Evolutionary conservation across 2,329 filamentous ascomycete genomes (phyloP).

Genomic region (Cytospora schulzeri): DNA sequence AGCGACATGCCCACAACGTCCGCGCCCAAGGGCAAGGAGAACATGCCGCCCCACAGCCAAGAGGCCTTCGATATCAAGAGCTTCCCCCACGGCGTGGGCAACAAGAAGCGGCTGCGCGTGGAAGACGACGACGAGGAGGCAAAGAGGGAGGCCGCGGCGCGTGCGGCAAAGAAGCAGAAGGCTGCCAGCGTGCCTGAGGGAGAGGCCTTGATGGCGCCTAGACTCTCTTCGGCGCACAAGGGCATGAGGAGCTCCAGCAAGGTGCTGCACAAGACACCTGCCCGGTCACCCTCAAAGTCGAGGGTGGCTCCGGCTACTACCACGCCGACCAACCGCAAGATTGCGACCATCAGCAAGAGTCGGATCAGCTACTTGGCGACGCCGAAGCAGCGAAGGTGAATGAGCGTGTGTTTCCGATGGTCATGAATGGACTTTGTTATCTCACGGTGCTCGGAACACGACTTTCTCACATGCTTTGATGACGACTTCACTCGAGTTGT

Average conservation of each 20-base stretch:
- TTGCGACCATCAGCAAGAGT: constrained; percentile 18
- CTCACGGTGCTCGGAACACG: background rate
- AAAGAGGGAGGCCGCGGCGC: constrained; percentile 49
- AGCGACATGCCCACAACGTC: constrained; percentile 34
- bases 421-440: background rate
- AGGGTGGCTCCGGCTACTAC: constrained; percentile 14
- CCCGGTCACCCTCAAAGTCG: constrained; percentile 19
- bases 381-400: constrained; percentile 27
- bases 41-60: constrained; percentile 43
- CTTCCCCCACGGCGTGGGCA: constrained; percentile 63
- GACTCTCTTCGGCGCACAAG: constrained; percentile 36
- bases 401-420: background rate
- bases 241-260: constrained; percentile 21
- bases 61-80: constrained; percentile 40
- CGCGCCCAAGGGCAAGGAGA: constrained; percentile 56
- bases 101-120: constrained; percentile 67
- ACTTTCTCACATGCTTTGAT: background rate
- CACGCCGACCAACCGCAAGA: constrained; percentile 19
- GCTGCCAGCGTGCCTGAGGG: constrained; percentile 51
- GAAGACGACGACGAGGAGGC: constrained; percentile 59
- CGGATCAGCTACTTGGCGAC: constrained; percentile 23
- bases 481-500: background rate
- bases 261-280: constrained; percentile 17
- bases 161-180: constrained; percentile 62
- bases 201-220: constrained; percentile 54